Conservation (phyloP, 2,329 filamentous ascomycete species). For the Onygena corvina region DNA sequence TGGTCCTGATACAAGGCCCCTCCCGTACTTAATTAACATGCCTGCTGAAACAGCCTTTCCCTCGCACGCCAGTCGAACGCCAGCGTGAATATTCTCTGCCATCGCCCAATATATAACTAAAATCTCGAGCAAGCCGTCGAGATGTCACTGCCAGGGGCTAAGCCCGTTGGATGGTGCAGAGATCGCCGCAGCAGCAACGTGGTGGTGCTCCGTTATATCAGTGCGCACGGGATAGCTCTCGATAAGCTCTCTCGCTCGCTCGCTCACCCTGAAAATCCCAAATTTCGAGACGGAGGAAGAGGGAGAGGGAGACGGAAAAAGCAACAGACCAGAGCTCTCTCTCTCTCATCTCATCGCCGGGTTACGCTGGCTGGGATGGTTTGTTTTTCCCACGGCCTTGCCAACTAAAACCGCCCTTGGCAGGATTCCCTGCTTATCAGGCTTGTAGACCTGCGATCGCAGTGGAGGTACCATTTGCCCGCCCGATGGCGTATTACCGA, state of each 20-base stretch:
- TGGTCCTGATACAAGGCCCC: neutral
- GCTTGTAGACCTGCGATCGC: conserved; percentile 1
- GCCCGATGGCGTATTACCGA: neutral
- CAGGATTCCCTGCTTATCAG: conserved; percentile 5
- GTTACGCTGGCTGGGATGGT: neutral
- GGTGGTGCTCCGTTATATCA: neutral
- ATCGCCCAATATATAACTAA: no score
- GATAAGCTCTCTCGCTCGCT: no score
- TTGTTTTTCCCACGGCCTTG: conserved; percentile 2
- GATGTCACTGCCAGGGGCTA: no score
- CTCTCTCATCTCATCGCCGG: no score
- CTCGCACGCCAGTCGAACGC: no score
- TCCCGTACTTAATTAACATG: neutral
- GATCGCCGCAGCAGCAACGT: neutral
- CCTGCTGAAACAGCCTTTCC: neutral
- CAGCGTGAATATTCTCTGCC: no score
- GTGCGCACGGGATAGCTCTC: no score
- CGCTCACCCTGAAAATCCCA: conserved; percentile 3
- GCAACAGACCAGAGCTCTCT: no score
- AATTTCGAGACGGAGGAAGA: no score
- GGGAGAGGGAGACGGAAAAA: neutral
- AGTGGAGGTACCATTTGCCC: neutral
- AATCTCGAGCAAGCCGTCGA: no score
- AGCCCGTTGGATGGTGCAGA: no score
- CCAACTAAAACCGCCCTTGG: conserved; percentile 4